A percentile compares a stretch with the other conserved stretches of the same genome.
Conservation (phyloP, 2,329 filamentous ascomycete species). For the Nemania sp. region DNA sequence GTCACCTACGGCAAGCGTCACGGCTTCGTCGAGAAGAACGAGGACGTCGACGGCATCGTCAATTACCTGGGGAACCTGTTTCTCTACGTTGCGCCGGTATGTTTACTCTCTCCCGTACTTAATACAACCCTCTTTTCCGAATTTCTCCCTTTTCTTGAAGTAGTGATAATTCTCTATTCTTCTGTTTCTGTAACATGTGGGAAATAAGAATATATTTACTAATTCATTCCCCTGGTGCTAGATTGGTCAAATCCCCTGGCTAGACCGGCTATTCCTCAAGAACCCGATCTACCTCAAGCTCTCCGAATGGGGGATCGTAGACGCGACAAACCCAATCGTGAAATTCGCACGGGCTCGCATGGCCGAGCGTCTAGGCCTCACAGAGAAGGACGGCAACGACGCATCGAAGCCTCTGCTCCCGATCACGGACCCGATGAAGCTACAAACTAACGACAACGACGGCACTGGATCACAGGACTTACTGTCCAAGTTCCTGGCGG, state of each 20-base stretch:
- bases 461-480: conserved; percentile 56
- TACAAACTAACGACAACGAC: conserved; percentile 37
- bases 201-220: background rate
- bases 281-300: conserved; percentile 73
- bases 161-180: too few relatives aligned
- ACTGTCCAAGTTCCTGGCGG: conserved; percentile 72
- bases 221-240: conserved; percentile 33
- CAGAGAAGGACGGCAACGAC: conserved; percentile 33
- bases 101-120: conserved; percentile 27
- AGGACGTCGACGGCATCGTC: conserved; percentile 76
- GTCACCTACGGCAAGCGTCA: conserved; percentile 76
- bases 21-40: conserved; percentile 74
- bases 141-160: background rate
- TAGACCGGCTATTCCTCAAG: conserved; percentile 72
- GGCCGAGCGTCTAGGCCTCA: conserved; percentile 62
- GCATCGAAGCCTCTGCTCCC: conserved; percentile 45
- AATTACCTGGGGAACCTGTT: conserved; percentile 65
- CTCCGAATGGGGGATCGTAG: conserved; percentile 67
- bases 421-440: conserved; percentile 39
- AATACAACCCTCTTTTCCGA: too few relatives aligned
- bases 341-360: conserved; percentile 71
- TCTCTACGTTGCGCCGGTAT: conserved; percentile 70
- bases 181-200: background rate
- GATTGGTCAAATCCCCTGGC: conserved; percentile 74
- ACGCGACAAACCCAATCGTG: conserved; percentile 72